Evolutionary conservation across 2,329 filamentous ascomycete species (phyloP), one percentile per base, ranked within the genome.

Genomic region (Paraconiothyrium sp.): DNA sequence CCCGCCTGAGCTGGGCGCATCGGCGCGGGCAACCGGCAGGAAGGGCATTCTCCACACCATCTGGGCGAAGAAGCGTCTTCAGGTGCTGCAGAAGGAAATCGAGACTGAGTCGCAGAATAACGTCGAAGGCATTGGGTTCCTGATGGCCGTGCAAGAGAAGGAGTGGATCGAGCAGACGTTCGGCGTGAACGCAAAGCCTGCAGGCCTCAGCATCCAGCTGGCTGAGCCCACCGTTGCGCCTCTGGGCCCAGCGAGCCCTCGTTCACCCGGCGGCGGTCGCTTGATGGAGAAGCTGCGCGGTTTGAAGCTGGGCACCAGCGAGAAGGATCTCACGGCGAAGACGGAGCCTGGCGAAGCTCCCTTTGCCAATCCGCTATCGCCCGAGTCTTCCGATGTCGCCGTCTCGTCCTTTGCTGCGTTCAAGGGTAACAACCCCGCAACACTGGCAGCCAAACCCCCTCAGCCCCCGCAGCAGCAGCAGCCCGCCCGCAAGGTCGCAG

Each of bases 141-240:
- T 92, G 74, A 97, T 97, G 90, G 92, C 90, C 0, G 77, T 92
- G 51, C 88, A 92, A 60, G 93, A 97, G 78, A 92, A 89, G 74
- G 86, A 91, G 68, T 97, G 93, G 93, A 93, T 97, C 56, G 87
- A 92, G 72, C 84, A 89, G 50, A 92, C 93, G 69, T 97, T 97
- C 77, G 90, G 90, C 6, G 82, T 92, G 1, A 75, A 71, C 46
- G 77, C 79, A 57, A 83, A 78, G 63, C 81, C 78, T 7, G 70
- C 75, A 4, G 77, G 75, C 32, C 76, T 81, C 55, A 81, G 66
- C 59, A 72, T 79, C 52, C 77, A 75, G 14, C 59, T 77, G 22
- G 74, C 78, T 8, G 68, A 78, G 63, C 73, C 76, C 39, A 74
- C 74, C 20, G 66, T 72, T 57, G 76, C 79, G 54, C 79, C 79